Evolutionary conservation across 2,329 filamentous ascomycete genomes (phyloP).

Genomic region (Bipolaris gigantea): DNA sequence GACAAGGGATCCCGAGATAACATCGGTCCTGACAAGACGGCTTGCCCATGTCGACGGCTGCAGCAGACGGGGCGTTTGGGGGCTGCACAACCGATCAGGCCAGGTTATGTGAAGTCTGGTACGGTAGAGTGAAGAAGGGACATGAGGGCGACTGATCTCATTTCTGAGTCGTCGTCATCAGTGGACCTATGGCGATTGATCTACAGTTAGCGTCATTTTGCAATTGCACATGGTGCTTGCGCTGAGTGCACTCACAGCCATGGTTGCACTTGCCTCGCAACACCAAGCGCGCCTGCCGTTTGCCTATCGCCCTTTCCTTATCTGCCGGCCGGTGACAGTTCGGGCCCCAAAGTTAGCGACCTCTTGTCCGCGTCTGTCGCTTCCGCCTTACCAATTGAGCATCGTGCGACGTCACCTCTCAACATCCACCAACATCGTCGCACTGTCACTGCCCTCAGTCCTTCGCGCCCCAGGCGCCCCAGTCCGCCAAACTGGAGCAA

Average conservation of each 20-base stretch:
- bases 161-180: slow-evolving; percentile 22
- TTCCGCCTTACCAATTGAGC: slow-evolving; percentile 7
- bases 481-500: slow-evolving; percentile 34
- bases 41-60: background rate
- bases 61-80: background rate
- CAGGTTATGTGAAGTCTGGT: background rate
- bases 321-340: background rate
- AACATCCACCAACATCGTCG: slow-evolving; percentile 1
- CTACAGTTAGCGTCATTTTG: slow-evolving; percentile 17
- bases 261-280: slow-evolving; percentile 5
- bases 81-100: background rate
- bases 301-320: slow-evolving; percentile 2
- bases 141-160: background rate
- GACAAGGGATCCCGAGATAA: background rate
- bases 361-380: slow-evolving; percentile 4
- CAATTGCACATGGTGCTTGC: slow-evolving; percentile 8
- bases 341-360: background rate
- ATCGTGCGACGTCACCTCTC: slow-evolving; percentile 7
- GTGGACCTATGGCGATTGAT: slow-evolving; percentile 20
- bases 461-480: slow-evolving; percentile 16
- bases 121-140: background rate
- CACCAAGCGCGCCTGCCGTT: slow-evolving; percentile 7
- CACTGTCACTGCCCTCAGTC: background rate
- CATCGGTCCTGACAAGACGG: background rate
- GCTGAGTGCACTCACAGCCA: slow-evolving; percentile 1